Percentiles rank a stretch among this genome's conserved stretches.
phyloP scores from a whole-genome alignment of 2,329 filamentous ascomycete genomes.

The Fusarium transvaalense region DNA sequence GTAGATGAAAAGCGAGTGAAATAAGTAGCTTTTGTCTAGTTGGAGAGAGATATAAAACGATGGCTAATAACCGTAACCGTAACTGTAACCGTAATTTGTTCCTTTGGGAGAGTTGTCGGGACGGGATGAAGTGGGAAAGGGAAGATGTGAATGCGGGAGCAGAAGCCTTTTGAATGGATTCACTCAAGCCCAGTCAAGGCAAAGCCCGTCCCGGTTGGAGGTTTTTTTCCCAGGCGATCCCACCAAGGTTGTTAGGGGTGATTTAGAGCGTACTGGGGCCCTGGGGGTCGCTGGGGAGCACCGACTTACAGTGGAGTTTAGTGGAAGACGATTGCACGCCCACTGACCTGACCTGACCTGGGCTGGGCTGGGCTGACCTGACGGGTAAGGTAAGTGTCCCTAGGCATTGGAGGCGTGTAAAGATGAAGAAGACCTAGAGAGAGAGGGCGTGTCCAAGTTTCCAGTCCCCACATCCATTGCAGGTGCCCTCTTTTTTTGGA shows the following conservation, averaged over 20 bases:
- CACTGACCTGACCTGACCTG: constrained; percentile 1
- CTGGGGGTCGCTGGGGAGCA: constrained; percentile 43
- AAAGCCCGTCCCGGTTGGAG: constrained; percentile 44
- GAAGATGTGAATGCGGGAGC: constrained; percentile 53
- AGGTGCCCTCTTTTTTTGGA: constrained; percentile 6
- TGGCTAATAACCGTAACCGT: constrained; percentile 35
- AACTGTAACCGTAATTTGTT: constrained; percentile 16
- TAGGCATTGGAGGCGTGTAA: constrained; percentile 10
- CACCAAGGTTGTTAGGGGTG: constrained; percentile 53
- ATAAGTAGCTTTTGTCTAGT: constrained; percentile 25
- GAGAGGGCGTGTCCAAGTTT: constrained; percentile 15
- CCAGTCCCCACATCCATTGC: not conserved
- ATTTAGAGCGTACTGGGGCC: constrained; percentile 48
- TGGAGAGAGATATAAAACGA: constrained; percentile 30
- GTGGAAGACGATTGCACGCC: constrained; percentile 23
- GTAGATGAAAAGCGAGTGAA: constrained; percentile 22
- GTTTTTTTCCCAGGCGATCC: constrained; percentile 49
- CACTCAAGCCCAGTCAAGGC: constrained; percentile 38
- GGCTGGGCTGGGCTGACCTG: too few relatives aligned
- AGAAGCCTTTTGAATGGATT: constrained; percentile 58
- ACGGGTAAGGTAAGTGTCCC: constrained; percentile 4
- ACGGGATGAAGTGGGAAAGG: constrained; percentile 50
- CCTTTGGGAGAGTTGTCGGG: constrained; percentile 33
- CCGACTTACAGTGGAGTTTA: constrained; percentile 43
- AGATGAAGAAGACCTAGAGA: not conserved